A percentile compares a stretch with the other conserved stretches of the same genome.
Evolutionary conservation across 1,284 basidiomycete genomes (phyloP).

Genomic region (Papiliotrema flavescens): DNA sequence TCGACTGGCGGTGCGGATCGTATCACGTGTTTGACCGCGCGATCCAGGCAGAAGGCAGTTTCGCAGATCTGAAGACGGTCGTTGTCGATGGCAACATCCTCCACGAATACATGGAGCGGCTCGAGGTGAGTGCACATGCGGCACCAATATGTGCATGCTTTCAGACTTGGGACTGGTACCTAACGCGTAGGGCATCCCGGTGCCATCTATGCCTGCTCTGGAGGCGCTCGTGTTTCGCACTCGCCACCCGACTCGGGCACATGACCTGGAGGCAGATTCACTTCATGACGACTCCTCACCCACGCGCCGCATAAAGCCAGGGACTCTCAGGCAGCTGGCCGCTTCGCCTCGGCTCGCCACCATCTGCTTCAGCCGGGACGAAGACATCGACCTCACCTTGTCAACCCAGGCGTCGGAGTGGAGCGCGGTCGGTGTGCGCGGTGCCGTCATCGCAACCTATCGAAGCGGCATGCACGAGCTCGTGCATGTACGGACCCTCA

Average conservation of each 20-base stretch:
- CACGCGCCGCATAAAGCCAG: not conserved
- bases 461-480: not conserved
- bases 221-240: not conserved
- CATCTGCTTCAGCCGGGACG: not conserved
- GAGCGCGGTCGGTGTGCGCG: not conserved
- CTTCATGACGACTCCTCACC: not conserved
- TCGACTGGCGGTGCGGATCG: conserved; percentile 5
- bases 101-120: not conserved
- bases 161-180: not conserved
- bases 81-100: conserved; percentile 1
- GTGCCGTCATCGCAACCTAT: not conserved
- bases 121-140: not conserved
- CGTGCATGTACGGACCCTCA: conserved; percentile 1
- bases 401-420: not conserved
- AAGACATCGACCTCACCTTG: not conserved
- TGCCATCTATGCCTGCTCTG: not conserved
- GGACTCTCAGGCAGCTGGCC: not conserved
- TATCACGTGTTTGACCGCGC: not conserved
- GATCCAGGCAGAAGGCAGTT: not conserved
- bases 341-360: not conserved
- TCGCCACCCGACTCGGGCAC: not conserved
- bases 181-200: not conserved
- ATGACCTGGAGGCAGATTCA: not conserved
- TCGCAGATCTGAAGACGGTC: not conserved
- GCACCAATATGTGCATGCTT: not conserved